Evolutionary conservation across 257 asterid species (phyloP).

Genomic region (Capsicum chinense): DNA sequence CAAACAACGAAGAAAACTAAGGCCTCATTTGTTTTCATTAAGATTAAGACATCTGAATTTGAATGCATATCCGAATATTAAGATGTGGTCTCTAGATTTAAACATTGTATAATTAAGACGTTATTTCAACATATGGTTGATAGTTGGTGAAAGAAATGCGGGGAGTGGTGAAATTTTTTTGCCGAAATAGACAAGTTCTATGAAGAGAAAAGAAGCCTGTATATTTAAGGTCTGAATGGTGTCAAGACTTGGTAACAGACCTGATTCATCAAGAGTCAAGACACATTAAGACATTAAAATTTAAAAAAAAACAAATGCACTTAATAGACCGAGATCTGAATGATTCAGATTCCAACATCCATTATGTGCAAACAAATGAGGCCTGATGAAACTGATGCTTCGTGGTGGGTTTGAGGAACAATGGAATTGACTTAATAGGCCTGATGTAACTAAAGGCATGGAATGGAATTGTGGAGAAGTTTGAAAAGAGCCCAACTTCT

Average conservation of each 20-base stretch:
- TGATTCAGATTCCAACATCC: background rate
- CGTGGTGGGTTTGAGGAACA: no score
- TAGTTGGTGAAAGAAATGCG: background rate
- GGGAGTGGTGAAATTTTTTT: background rate
- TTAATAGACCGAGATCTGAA: background rate
- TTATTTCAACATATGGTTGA: background rate
- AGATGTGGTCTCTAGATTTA: background rate
- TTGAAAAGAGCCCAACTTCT: no score
- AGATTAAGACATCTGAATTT: background rate
- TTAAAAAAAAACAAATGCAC: background rate
- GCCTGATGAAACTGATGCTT: background rate
- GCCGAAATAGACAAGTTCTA: background rate
- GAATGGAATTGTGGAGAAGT: no score
- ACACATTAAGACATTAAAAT: background rate
- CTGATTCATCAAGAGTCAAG: background rate
- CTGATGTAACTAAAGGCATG: no score
- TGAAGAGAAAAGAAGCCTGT: background rate
- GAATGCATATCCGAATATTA: background rate
- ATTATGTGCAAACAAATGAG: background rate
- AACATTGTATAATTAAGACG: background rate
- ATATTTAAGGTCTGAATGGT: background rate
- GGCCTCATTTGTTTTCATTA: background rate
- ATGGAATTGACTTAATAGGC: no score
- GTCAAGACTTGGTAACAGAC: background rate
- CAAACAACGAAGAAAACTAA: constrained; percentile 2